Evolutionary conservation across 2,329 filamentous ascomycete genomes (phyloP).

Genomic region (Verticillium klebahnii): DNA sequence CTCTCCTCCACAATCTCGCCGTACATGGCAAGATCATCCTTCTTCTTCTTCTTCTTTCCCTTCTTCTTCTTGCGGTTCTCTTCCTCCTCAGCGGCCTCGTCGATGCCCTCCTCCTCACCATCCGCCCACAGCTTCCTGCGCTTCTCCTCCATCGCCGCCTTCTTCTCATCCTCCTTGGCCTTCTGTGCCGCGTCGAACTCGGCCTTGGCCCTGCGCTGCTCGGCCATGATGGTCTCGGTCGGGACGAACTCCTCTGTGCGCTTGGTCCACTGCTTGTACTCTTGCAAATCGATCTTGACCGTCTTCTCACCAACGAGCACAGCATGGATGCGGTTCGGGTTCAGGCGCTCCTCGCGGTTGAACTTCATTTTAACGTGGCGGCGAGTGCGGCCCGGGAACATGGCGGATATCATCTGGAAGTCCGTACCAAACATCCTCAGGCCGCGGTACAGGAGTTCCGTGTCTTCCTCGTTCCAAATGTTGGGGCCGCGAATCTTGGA

Average conservation of each 20-base stretch:
- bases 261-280: slow-evolving; percentile 49
- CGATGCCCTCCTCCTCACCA: slow-evolving; percentile 17
- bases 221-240: slow-evolving; percentile 51
- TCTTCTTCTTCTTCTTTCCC: slow-evolving; percentile 24
- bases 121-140: slow-evolving; percentile 44
- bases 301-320: slow-evolving; percentile 58
- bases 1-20: slow-evolving; percentile 12
- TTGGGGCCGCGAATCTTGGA: slow-evolving; percentile 60
- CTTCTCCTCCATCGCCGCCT: slow-evolving; percentile 42
- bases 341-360: slow-evolving; percentile 68
- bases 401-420: slow-evolving; percentile 72
- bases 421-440: slow-evolving; percentile 77
- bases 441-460: slow-evolving; percentile 71
- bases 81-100: slow-evolving; percentile 4
- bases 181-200: slow-evolving; percentile 39
- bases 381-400: slow-evolving; percentile 69
- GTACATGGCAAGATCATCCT: slow-evolving; percentile 22
- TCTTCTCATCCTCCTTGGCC: slow-evolving; percentile 39
- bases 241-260: slow-evolving; percentile 46
- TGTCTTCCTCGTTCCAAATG: slow-evolving; percentile 67
- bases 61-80: slow-evolving; percentile 23
- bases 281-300: slow-evolving; percentile 53
- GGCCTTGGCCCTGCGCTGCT: slow-evolving; percentile 43
- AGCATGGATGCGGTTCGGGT: slow-evolving; percentile 58
- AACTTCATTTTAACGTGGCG: slow-evolving; percentile 79